Evolutionary conservation across 1,284 basidiomycete species (phyloP), one percentile per base, ranked within the genome.

Genomic region (Ceratobasidium sp.): DNA sequence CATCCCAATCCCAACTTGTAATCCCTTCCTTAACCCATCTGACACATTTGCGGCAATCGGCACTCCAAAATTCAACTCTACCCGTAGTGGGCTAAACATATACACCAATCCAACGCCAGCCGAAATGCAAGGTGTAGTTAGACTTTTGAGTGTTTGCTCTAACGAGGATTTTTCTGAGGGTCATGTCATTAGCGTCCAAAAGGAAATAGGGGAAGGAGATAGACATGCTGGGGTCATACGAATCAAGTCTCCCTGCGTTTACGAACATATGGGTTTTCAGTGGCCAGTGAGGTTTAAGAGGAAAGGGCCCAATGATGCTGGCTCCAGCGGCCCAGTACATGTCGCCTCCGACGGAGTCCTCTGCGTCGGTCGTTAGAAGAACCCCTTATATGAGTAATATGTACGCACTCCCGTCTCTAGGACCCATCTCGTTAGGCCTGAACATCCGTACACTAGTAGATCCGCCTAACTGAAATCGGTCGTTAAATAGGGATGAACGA

Each of bases 401-500:
- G 50, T 23, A 83, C 91, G 80, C 82, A 95, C 94, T 83, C 38
- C 91, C 90, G 82, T 97, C 95, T 44, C 90, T 89, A 1, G 94
- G 92, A 0, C 98, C 98, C 84, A 99, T 87, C 0, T 93, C 90
- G 82, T 96, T 97, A 40, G 91, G 88, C 78, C 91, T 91, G 87
- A 98, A 99, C 79, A 93, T 93, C 38, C 98, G 88, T 1, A 99
- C 88, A 66, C 91, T 94, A n/a, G 93, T 91, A 0, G 98, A 96
- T 0, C 97, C 98, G 40, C 97, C 98, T 0, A 99, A 89, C 81
- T 97, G 96, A 84, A 97, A 97, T 4, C 96, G 90, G 84, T 99
- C 98, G 48, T 89, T 91, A 83, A 94, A 93, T 68, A 89, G 88
- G 38, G 90, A 82, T 9, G 80, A 73, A 48, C 64, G 86, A 17